Evolutionary conservation across 805 yeast species (phyloP).

Genomic region (Zygosaccharomyces rouxii): DNA sequence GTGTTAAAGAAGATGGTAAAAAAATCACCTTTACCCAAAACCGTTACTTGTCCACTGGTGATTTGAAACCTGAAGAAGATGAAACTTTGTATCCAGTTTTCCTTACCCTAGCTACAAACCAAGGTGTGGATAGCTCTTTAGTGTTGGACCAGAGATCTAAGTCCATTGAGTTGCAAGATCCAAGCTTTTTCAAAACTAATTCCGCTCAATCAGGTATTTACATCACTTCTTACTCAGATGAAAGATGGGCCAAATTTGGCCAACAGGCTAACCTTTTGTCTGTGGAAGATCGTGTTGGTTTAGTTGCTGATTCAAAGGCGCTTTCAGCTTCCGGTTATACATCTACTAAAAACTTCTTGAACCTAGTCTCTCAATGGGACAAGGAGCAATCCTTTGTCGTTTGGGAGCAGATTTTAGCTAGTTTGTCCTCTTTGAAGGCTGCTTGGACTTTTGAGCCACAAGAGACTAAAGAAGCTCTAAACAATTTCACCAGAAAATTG

Average conservation of each 20-base stretch:
- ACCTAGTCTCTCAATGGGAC: conserved; percentile 57
- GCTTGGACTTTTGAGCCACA: conserved; percentile 55
- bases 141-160: conserved; percentile 50
- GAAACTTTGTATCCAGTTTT: conserved; percentile 62
- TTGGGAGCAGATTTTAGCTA: conserved; percentile 56
- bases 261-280: conserved; percentile 53
- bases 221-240: conserved; percentile 65
- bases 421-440: conserved; percentile 45
- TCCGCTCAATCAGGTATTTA: conserved; percentile 72
- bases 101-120: conserved; percentile 54
- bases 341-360: conserved; percentile 55
- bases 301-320: conserved; percentile 74
- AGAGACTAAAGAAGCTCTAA: conserved; percentile 44
- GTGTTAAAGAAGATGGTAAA: conserved; percentile 54
- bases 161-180: conserved; percentile 42
- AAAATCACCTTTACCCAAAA: conserved; percentile 59
- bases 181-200: conserved; percentile 62
- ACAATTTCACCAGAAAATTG: conserved; percentile 50
- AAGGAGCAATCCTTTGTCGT: conserved; percentile 59
- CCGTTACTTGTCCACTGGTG: conserved; percentile 73
- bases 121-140: conserved; percentile 57
- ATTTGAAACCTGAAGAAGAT: conserved; percentile 72
- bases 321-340: conserved; percentile 68
- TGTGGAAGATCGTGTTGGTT: conserved; percentile 73
- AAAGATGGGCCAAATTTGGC: conserved; percentile 67